These are phyloP conservation scores for Fusarium sp. DNA, from an alignment of 2,329 filamentous ascomycete species.

Conservation along the genomic window DNA sequence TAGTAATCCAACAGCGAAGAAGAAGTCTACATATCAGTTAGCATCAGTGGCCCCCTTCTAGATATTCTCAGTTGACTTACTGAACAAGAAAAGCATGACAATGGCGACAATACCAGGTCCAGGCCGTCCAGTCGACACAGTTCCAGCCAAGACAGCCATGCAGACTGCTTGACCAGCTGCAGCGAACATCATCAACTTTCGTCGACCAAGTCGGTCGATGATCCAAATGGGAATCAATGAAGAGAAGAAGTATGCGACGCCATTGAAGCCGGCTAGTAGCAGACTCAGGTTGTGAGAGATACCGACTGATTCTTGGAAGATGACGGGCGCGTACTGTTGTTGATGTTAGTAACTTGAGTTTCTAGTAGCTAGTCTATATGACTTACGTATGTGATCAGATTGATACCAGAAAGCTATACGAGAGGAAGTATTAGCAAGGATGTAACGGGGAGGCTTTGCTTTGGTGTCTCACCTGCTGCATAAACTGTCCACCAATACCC, in stretches of 20 bases:
- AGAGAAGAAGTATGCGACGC: constrained; percentile 53
- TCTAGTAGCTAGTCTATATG: rapidly evolving
- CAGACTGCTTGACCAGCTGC: constrained; percentile 54
- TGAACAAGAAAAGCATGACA: constrained; percentile 60
- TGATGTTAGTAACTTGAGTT: not conserved
- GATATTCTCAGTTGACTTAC: not conserved
- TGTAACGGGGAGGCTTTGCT: rapidly evolving
- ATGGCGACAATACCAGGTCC: constrained; percentile 57
- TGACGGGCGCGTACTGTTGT: constrained; percentile 54
- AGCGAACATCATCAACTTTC: constrained; percentile 69
- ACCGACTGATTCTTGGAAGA: constrained; percentile 60
- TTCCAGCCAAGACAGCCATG: constrained; percentile 61
- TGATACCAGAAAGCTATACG: constrained; percentile 48
- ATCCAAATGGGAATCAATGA: constrained; percentile 50
- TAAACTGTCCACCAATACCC: constrained; percentile 60
- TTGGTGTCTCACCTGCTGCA: constrained; percentile 51
- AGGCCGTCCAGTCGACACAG: constrained; percentile 55
- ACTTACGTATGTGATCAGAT: constrained; percentile 51
- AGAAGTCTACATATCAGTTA: constrained; percentile 49
- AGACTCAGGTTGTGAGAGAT: constrained; percentile 60
- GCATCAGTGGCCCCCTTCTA: rapidly evolving
- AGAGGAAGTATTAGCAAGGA: not conserved
- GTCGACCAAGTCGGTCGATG: constrained; percentile 61
- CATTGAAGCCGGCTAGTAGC: constrained; percentile 66
- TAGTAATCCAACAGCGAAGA: constrained; percentile 57